phyloP scores from a whole-genome alignment of 495 filamentous ascomycete genomes.

The Trichocladium uniseriatum region DNA sequence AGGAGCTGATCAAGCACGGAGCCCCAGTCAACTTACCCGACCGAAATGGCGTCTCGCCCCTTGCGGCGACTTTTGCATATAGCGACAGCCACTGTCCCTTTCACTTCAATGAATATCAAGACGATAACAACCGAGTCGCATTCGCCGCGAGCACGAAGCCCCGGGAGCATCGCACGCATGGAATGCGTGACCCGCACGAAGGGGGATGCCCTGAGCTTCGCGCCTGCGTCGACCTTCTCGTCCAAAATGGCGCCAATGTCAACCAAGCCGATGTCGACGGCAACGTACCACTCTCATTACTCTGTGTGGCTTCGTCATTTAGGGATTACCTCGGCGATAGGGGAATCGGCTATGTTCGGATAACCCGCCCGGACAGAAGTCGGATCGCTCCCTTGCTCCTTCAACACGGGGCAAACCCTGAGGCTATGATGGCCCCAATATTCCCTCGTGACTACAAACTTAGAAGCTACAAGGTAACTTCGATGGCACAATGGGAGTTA shows the following conservation, averaged over 20 bases:
- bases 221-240: background rate
- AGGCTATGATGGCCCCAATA: background rate
- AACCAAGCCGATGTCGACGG: background rate
- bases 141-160: no score
- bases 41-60: background rate
- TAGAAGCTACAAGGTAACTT: background rate
- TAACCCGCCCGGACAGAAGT: background rate
- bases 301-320: background rate
- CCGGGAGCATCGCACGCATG: no score
- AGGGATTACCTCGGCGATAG: background rate
- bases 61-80: background rate
- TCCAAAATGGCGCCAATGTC: background rate
- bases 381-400: background rate
- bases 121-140: background rate
- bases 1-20: background rate
- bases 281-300: background rate
- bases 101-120: background rate
- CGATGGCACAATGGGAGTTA: background rate
- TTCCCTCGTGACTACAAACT: background rate
- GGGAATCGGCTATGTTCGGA: background rate
- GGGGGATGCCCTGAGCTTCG: background rate
- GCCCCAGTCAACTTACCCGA: conserved; percentile 1
- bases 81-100: background rate
- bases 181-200: background rate
- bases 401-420: background rate